Base-by-base conservation (phyloP, 225 moss, liverwort and hornwort genomes). In the Bryoerythrophyllum caledonicum region DNA sequence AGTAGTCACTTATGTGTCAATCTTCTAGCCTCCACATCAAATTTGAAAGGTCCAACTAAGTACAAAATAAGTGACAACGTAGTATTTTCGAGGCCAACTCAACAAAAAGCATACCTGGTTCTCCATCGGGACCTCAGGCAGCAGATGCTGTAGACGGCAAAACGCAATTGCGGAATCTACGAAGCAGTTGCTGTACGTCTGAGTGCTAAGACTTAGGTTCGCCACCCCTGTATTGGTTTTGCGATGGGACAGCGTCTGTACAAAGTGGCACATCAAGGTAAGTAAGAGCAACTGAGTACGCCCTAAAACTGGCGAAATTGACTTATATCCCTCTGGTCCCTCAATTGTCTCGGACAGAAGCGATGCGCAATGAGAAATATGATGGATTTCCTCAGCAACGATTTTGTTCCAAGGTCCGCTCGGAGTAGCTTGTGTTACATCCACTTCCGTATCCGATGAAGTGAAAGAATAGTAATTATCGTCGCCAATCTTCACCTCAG, bases 81-180 rank as follows among this genome's bases (percentile, higher is more conserved):
- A 27, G 70, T 43, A 20, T 63, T 75, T 44, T 74, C 27, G 62
- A 63, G 55, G 67, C 24, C 25, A 71, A 77, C 17, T 57, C 37
- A 51, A 57, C 61, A 56, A 46, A 56, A 24, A 16, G 41, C 28
- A 65, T 83, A 94, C 96, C 94, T 94, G 92, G 74, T 93, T 87
- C 41, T 92, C 85, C 73, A 93, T 87, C 17, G 86, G 83, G 27
- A 94, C 80, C 70, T 71, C 85, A 78, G 82, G 78, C 76, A 91
- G 90, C 75, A 97, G 78, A 82, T 97, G 94, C 80, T 94, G 94
- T 72, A 97, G 82, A 69, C 91, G 87, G 77, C 96, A 97, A 84
- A 97, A 97, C 53, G 94, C 87, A 81, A 94, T 87, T 59, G 87
- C 84, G n/a, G 90, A 83, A 80, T 97, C 92, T 43, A 94, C 96